Evolutionary conservation across 2,329 filamentous ascomycete genomes (phyloP).

Genomic region (Calonectria pteridis): DNA sequence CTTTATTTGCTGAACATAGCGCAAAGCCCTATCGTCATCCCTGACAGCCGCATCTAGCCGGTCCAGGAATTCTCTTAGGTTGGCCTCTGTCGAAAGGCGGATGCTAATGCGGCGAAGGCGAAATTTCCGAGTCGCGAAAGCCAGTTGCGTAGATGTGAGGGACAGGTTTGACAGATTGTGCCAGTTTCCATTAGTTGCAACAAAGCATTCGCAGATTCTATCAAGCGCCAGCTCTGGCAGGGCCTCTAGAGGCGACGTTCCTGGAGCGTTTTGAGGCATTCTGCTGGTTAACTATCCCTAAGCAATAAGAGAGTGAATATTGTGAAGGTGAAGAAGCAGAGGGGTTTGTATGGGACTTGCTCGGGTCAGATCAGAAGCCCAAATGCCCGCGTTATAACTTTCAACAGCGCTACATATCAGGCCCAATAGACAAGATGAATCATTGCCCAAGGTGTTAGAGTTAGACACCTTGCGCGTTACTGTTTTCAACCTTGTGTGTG

Average conservation of each 20-base stretch:
- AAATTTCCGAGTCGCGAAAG: neutral
- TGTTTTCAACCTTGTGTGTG: neutral
- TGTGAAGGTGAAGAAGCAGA: neutral
- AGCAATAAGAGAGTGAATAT: neutral
- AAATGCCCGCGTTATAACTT: neutral
- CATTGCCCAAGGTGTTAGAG: neutral
- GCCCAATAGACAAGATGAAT: neutral
- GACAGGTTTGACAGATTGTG: neutral
- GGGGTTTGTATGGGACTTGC: neutral
- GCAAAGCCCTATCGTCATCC: neutral
- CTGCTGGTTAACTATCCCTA: neutral
- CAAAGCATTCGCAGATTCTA: neutral
- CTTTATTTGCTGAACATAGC: neutral
- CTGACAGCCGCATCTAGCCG: neutral
- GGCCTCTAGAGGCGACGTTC: neutral
- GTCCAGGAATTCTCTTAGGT: neutral
- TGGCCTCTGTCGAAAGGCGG: neutral
- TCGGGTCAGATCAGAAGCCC: neutral
- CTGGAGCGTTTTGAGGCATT: neutral
- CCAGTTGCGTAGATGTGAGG: neutral
- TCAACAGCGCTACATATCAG: neutral
- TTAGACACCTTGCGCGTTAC: neutral
- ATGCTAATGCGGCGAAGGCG: neutral
- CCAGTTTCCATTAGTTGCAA: neutral
- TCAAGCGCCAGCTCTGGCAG: neutral